Base-by-base conservation (phyloP, 2,329 filamentous ascomycete genomes). In the Rhexocercosporidium sp. region DNA sequence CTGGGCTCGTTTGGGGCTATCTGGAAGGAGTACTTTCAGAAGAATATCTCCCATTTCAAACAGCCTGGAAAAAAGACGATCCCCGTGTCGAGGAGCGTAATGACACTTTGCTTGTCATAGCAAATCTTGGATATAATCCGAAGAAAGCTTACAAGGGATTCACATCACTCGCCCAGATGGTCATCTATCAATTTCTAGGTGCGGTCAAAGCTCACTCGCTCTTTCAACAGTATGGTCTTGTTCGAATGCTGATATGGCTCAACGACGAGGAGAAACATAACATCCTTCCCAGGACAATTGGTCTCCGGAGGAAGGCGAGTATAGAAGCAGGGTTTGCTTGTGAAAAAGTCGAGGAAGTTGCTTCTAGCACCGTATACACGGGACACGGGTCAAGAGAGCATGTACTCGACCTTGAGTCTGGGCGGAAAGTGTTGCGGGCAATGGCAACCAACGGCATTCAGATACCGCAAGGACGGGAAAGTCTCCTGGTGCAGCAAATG, bases 181-280 rank as follows among this genome's bases (percentile, higher is more conserved):
- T 92, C 1, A 75, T 90, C 1, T 85, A 87, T 74, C 88, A 92
- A 75, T 84, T 92, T 66, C 81, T 90, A 72, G 81, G 79, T 51
- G 83, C 85, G 60, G 86, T 92, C 64, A 83, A 87, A 68, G 80
- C 82, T 2, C 83, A 87, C 59, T 78, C 82, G 0, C 82, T 90
- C 0, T 87, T 96, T 72, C 91, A 97, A 73, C 82, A 83, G 31
- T 94, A 93, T 76, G 95, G 95, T 3, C 85, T 90, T 20, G 89
- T 97, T 3, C 88, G 94, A 59, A 90, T 95, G 82, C 83, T 98
- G 0, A 76, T 94, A 46, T 94, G 94, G 89, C 75, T 89, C 3
- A 84, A 86, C 1, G 82, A 89, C 51, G 81, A 85, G 0, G 90
- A 93, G 65, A 88, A 88, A 70, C 74, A 78, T 7, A 69, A 77